A percentile compares a stretch with the other conserved stretches of the same genome.
These are phyloP conservation scores for Diaporthe sp. DNA, from an alignment of 2,329 filamentous ascomycete species.

Conservation along the genomic window DNA sequence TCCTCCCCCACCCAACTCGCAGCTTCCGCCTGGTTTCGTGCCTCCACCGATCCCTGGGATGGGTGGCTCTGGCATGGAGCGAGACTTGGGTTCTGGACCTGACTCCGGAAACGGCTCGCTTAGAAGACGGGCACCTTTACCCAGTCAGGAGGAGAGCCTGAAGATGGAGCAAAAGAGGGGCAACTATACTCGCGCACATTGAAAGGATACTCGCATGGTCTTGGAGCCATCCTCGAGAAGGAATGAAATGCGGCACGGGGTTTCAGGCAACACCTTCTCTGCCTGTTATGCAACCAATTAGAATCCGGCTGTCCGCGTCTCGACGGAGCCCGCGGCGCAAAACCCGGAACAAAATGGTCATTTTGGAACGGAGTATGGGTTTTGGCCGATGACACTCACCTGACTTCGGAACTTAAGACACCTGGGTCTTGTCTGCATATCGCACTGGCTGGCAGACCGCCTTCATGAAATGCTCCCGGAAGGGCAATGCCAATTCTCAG, in stretches of 20 bases:
- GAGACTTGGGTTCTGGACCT: slow-evolving; percentile 1
- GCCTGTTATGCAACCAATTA: neutral
- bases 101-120: slow-evolving; percentile 52
- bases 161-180: slow-evolving; percentile 78
- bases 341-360: neutral
- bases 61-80: slow-evolving; percentile 37
- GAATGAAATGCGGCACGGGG: too few species aligned
- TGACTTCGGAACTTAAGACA: neutral
- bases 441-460: neutral
- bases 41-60: slow-evolving; percentile 48
- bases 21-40: slow-evolving; percentile 48
- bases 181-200: slow-evolving; percentile 66
- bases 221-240: neutral
- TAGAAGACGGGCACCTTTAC: slow-evolving; percentile 75
- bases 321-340: neutral
- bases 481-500: neutral
- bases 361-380: neutral
- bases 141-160: slow-evolving; percentile 86
- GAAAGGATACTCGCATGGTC: slow-evolving; percentile 37
- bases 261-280: neutral
- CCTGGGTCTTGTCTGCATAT: neutral
- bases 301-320: neutral
- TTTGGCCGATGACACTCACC: neutral
- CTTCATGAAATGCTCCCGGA: neutral
- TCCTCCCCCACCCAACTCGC: slow-evolving; percentile 55